Percentiles rank a stretch among this genome's conserved stretches.
phyloP scores from a whole-genome alignment of 805 yeast genomes.

The Ogataea henricii region DNA sequence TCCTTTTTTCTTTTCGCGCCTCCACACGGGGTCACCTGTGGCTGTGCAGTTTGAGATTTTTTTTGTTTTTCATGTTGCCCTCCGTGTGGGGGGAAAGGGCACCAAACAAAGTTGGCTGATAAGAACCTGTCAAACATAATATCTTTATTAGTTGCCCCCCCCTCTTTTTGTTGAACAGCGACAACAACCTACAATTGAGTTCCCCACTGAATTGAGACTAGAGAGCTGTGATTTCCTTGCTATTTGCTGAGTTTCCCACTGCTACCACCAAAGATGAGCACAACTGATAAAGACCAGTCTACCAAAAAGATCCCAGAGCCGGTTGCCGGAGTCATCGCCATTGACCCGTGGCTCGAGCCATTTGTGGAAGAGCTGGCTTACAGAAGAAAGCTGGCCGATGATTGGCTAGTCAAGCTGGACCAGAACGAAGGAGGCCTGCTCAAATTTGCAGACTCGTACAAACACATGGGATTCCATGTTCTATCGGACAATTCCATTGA shows the following conservation, averaged over 20 bases:
- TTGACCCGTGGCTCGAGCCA: slow-evolving; percentile 89
- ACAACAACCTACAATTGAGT: too few species aligned
- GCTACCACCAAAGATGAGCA: background rate
- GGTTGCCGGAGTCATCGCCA: slow-evolving; percentile 61
- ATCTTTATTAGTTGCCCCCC: background rate
- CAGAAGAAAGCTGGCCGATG: slow-evolving; percentile 65
- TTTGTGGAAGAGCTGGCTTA: slow-evolving; percentile 64
- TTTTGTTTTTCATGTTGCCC: background rate
- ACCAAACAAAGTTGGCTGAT: background rate
- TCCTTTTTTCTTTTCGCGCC: slow-evolving; percentile 10
- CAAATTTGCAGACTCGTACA: slow-evolving; percentile 75
- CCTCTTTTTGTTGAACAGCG: background rate
- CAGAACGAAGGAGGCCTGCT: slow-evolving; percentile 64
- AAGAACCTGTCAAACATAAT: slow-evolving; percentile 3
- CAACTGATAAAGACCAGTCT: background rate
- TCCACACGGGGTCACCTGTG: background rate
- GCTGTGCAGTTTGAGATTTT: background rate
- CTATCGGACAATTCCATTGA: slow-evolving; percentile 54
- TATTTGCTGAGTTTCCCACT: background rate
- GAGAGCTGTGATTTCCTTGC: background rate
- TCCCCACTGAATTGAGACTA: background rate
- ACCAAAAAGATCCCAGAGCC: slow-evolving; percentile 22
- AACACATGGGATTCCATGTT: slow-evolving; percentile 75
- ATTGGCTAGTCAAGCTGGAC: slow-evolving; percentile 60
- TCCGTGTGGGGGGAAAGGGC: slow-evolving; percentile 1